phyloP scores from a whole-genome alignment of 805 yeast species.

The Zygoascus tannicola region DNA sequence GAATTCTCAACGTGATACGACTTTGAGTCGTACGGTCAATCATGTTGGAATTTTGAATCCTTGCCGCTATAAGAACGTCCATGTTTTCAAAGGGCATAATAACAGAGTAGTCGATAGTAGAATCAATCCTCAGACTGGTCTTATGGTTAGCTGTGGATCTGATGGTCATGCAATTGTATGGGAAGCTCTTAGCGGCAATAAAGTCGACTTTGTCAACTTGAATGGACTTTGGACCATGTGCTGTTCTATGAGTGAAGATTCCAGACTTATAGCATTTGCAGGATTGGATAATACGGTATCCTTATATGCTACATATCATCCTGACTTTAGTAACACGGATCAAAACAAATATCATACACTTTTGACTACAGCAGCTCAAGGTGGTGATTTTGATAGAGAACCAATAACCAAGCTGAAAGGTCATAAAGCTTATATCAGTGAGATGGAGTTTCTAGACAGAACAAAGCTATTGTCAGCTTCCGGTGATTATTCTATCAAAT shows the following conservation, averaged over 20 bases:
- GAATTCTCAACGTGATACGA: neutral
- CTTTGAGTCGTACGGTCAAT: neutral
- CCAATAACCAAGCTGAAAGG: conserved; percentile 55
- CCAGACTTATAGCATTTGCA: conserved; percentile 62
- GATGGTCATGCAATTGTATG: conserved; percentile 81
- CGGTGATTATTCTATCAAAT: conserved; percentile 70
- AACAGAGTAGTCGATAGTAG: conserved; percentile 60
- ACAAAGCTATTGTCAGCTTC: conserved; percentile 55
- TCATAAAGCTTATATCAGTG: conserved; percentile 75
- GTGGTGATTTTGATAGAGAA: conserved; percentile 24
- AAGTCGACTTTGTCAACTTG: conserved; percentile 58
- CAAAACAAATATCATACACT: neutral
- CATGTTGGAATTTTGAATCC: neutral
- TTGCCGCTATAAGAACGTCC: neutral
- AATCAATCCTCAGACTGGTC: conserved; percentile 58
- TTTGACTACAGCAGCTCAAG: neutral
- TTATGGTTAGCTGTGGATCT: conserved; percentile 65
- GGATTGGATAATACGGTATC: conserved; percentile 78
- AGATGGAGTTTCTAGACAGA: conserved; percentile 56
- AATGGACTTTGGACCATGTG: conserved; percentile 73
- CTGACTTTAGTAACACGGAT: conserved; percentile 5
- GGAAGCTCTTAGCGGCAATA: conserved; percentile 68
- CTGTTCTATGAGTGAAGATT: conserved; percentile 63
- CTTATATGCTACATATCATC: conserved; percentile 37
- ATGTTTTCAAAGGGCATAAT: conserved; percentile 48